Conservation (phyloP, 352 stramenopile species). For the Phytophthora macrochlamydospora region DNA sequence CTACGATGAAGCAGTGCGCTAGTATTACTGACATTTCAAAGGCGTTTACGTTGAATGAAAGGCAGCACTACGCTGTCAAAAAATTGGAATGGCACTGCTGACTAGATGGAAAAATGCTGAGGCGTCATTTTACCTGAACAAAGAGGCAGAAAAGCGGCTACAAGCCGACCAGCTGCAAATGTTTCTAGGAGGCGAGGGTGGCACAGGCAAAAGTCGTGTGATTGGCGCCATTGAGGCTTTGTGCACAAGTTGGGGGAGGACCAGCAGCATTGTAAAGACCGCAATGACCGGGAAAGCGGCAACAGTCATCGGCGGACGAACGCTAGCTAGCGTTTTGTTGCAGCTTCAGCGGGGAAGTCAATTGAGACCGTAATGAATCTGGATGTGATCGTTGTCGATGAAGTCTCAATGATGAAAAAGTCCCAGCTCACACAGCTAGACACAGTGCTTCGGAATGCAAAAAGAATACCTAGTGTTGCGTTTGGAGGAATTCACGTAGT, state of each 20-base stretch:
- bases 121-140: neutral
- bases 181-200: neutral
- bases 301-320: neutral
- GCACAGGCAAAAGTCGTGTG: conserved; percentile 2
- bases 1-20: neutral
- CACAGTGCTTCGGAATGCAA: neutral
- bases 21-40: conserved; percentile 1
- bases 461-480: neutral
- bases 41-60: conserved; percentile 3
- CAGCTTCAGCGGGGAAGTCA: neutral
- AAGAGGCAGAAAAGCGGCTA: neutral
- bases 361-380: neutral
- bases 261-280: neutral
- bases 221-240: neutral
- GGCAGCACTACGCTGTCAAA: conserved; percentile 3
- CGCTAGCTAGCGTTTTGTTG: neutral
- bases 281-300: neutral
- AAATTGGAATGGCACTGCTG: conserved; percentile 1
- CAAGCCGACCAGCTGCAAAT: conserved; percentile 6
- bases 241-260: neutral
- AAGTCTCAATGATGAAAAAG: neutral
- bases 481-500: conserved; percentile 2
- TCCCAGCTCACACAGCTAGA: neutral
- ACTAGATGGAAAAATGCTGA: conserved; percentile 7
- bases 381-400: neutral